Evolutionary conservation across 1,284 basidiomycete species (phyloP), one percentile per base, ranked within the genome.

Genomic region (Inonotus hispidus): DNA sequence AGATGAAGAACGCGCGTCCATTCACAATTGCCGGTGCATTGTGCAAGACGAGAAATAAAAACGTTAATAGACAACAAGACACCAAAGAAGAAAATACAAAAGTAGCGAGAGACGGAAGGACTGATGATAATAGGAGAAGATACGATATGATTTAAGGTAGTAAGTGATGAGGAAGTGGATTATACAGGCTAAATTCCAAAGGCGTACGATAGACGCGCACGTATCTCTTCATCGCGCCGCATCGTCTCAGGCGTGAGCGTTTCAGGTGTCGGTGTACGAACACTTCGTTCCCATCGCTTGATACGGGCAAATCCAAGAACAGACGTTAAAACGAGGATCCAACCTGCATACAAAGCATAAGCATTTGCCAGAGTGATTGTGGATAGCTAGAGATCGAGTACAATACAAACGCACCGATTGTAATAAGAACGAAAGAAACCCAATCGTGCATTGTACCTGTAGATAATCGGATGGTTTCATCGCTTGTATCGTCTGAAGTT

Each of bases 401-500:
- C n/a, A n/a, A n/a, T n/a, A n/a, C 1, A 72, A 38, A 66, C 77
- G 58, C 62, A 87, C 90, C 91, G 39, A 94, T 68, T 0, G 88
- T 90, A 92, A 97, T 97, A 68, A 97, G 82, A 58, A 96, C 74
- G 75, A 96, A 94, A 1, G 92, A 85, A 39, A 97, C 75, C 91
- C 92, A 96, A 66, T 95, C 92, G 68, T 77, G 82, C 41, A 78
- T 77, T 29, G 71, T 1, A 71, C 68, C 45, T 71, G 62, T 58
- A 49, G 63, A 56, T 66, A 66, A 63, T 23, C 27, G 32, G 19
- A 50, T 23, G 35, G 45, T 35, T 23, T 55, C 32, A 21, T 45
- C 21, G 14, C 38, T 35, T 7, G 29, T 19, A 37, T 29, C 47
- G 27, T 47, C 52, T 11, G 47, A 56, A 14, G 53, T 21, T 43